phyloP scores from a whole-genome alignment of 352 stramenopile species.

The Globisporangium perplexum region DNA sequence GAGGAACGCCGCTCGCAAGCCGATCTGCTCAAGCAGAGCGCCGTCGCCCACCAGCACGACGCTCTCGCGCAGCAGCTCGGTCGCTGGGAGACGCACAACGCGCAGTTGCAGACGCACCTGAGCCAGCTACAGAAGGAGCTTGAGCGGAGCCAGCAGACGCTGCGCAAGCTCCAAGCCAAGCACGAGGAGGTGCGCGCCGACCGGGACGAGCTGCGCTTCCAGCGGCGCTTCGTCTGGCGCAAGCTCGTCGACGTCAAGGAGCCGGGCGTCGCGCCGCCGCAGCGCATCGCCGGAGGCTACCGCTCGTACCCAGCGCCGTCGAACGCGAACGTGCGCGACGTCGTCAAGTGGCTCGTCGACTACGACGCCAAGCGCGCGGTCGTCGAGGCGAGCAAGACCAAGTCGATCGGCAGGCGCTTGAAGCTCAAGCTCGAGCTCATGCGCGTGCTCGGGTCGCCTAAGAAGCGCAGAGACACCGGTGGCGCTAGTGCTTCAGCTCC shows the following conservation, averaged over 20 bases:
- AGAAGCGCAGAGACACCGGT: constrained; percentile 4
- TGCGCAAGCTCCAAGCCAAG: constrained; percentile 13
- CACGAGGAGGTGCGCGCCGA: constrained; percentile 17
- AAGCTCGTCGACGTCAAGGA: constrained; percentile 30
- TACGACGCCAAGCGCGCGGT: constrained; percentile 27
- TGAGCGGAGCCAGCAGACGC: constrained; percentile 10
- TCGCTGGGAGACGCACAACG: background rate
- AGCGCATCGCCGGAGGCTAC: constrained; percentile 32
- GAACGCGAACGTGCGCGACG: constrained; percentile 24
- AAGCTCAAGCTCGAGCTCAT: constrained; percentile 36
- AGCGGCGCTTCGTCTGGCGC: constrained; percentile 25
- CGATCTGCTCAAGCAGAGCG: background rate
- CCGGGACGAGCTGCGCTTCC: constrained; percentile 27
- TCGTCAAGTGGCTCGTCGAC: constrained; percentile 39
- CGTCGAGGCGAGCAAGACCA: constrained; percentile 20
- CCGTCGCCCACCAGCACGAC: background rate
- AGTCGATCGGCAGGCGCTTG: constrained; percentile 13
- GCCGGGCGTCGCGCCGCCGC: constrained; percentile 21
- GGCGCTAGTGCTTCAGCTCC: background rate
- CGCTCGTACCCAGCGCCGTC: constrained; percentile 26
- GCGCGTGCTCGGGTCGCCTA: constrained; percentile 15
- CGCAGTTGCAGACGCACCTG: constrained; percentile 8
- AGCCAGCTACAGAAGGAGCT: constrained; percentile 7
- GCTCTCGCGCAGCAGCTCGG: background rate
- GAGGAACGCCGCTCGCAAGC: background rate